Evolutionary conservation across 2,329 filamentous ascomycete genomes (phyloP).

Genomic region (Onygenales sp.): DNA sequence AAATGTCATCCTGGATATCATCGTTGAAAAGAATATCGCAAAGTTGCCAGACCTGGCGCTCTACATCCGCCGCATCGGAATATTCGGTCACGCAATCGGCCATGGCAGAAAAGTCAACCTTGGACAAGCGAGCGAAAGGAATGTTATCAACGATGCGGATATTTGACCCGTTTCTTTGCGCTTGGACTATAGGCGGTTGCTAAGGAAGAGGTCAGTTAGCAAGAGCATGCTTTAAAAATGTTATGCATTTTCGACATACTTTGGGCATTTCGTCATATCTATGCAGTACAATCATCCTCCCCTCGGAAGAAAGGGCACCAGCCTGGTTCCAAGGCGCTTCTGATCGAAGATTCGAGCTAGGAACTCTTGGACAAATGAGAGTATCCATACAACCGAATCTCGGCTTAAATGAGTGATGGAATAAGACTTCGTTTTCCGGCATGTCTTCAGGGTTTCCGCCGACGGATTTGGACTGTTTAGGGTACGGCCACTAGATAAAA

Average conservation of each 20-base stretch:
- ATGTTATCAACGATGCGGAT: constrained; percentile 48
- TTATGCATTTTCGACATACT: not conserved
- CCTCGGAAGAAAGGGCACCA: constrained; percentile 52
- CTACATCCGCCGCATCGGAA: constrained; percentile 22
- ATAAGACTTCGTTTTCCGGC: constrained; percentile 54
- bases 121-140: constrained; percentile 42
- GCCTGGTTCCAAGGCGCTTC: constrained; percentile 42
- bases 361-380: constrained; percentile 51
- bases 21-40: constrained; percentile 79
- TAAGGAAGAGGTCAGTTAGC: constrained; percentile 5
- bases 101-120: constrained; percentile 25
- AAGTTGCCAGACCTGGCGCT: constrained; percentile 65
- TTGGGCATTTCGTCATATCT: constrained; percentile 1
- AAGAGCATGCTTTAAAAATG: not conserved
- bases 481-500: constrained; percentile 68
- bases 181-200: constrained; percentile 22
- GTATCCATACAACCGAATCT: constrained; percentile 69
- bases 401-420: constrained; percentile 66
- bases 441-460: constrained; percentile 53
- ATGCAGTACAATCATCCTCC: constrained; percentile 37
- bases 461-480: constrained; percentile 64
- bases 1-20: constrained; percentile 38
- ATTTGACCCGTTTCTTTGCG: constrained; percentile 24
- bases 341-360: not conserved
- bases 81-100: constrained; percentile 19